A percentile compares a stretch with the other conserved stretches of the same genome.
Conservation (phyloP, 2,329 filamentous ascomycete genomes). For the Fusarium metavorans region DNA sequence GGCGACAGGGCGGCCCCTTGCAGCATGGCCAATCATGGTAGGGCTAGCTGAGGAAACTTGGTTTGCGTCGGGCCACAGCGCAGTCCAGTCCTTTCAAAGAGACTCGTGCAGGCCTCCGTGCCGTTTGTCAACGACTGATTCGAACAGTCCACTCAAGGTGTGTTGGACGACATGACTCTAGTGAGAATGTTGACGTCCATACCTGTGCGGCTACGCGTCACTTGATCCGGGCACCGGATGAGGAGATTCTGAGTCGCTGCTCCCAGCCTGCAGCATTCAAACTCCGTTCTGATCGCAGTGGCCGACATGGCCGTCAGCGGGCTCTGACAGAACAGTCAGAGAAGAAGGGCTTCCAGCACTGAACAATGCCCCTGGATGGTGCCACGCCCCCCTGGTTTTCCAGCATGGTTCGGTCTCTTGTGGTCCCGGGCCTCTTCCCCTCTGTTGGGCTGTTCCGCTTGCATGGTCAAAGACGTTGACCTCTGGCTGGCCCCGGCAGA, state of each 20-base stretch:
- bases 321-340: neutral
- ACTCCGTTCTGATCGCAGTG: neutral
- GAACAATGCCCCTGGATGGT: constrained; percentile 32
- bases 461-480: constrained; percentile 30
- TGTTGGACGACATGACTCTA: constrained; percentile 17
- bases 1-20: constrained; percentile 40
- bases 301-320: neutral
- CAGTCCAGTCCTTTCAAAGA: constrained; percentile 2
- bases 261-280: neutral
- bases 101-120: neutral
- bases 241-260: constrained; percentile 14
- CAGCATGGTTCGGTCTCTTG: constrained; percentile 27
- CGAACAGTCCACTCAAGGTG: constrained; percentile 16
- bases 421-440: constrained; percentile 16
- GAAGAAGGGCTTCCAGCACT: constrained; percentile 15
- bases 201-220: neutral
- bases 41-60: constrained; percentile 24
- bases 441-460: constrained; percentile 28
- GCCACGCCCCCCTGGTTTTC: constrained; percentile 34
- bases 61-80: constrained; percentile 32
- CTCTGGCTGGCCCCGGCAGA: constrained; percentile 35
- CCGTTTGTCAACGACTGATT: neutral
- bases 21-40: constrained; percentile 40
- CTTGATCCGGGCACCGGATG: neutral
- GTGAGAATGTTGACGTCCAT: neutral